phyloP scores from a whole-genome alignment of 2,329 filamentous ascomycete genomes.

The Lecanoromycetidae sp. region DNA sequence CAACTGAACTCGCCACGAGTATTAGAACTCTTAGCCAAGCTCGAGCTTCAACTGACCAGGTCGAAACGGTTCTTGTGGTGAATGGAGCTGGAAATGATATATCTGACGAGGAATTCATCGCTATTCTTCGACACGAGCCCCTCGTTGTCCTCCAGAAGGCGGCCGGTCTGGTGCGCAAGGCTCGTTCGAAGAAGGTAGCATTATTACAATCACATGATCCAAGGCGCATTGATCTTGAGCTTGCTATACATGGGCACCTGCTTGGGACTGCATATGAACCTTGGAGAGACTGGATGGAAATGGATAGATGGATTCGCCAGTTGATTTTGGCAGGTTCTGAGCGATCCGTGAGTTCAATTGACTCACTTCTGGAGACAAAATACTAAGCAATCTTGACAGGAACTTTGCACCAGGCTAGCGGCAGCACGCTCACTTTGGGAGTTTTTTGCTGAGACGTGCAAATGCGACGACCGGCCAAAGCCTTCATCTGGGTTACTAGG shows the following conservation, averaged over 20 bases:
- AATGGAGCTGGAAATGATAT: not conserved
- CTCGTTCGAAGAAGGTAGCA: too few species aligned
- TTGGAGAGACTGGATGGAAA: not conserved
- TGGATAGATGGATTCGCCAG: slow-evolving; percentile 5
- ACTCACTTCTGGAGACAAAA: not conserved
- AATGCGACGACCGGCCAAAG: slow-evolving; percentile 19
- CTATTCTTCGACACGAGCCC: not conserved
- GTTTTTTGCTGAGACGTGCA: slow-evolving; percentile 43
- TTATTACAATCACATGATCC: too few species aligned
- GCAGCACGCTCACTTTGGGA: not conserved
- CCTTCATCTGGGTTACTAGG: slow-evolving; percentile 35
- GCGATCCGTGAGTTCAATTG: slow-evolving; percentile 2
- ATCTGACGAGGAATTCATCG: slow-evolving; percentile 5
- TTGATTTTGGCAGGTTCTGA: slow-evolving; percentile 7
- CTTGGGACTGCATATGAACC: not conserved
- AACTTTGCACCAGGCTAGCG: slow-evolving; percentile 5
- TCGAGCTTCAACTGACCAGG: not conserved
- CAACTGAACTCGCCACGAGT: too few species aligned
- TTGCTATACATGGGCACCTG: slow-evolving; percentile 2
- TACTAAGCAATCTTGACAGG: slow-evolving; percentile 3
- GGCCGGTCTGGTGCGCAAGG: too few species aligned
- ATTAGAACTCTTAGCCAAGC: not conserved
- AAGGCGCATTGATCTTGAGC: not conserved
- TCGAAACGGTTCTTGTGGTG: not conserved
- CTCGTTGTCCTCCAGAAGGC: not conserved